Conservation (phyloP, 2,329 filamentous ascomycete species). For the Aureobasidium sp. region DNA sequence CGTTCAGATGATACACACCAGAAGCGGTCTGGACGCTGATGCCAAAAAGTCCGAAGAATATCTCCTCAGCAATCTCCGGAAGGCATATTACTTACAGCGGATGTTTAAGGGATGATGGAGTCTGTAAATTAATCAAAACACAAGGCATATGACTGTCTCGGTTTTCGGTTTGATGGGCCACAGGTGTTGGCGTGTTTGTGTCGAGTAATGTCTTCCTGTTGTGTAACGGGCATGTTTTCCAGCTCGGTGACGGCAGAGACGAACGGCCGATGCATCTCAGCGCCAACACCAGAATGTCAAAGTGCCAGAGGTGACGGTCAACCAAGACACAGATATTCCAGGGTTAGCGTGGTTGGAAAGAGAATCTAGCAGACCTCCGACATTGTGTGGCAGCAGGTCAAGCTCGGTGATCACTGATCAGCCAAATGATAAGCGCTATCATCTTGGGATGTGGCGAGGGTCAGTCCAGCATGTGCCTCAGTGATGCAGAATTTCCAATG, state of each 20-base stretch:
- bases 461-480: neutral
- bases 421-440: neutral
- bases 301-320: neutral
- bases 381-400: neutral
- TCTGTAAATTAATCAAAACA: neutral
- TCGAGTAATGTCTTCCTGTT: neutral
- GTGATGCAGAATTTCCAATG: neutral
- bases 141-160: neutral
- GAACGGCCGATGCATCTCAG: neutral
- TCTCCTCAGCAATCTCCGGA: conserved; percentile 8
- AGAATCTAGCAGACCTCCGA: neutral
- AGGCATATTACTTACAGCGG: neutral
- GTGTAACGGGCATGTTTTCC: neutral
- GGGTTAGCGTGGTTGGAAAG: neutral
- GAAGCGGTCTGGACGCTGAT: neutral
- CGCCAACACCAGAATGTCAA: neutral
- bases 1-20: neutral
- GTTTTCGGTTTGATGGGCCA: neutral
- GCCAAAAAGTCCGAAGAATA: neutral
- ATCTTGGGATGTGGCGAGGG: neutral
- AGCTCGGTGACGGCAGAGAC: neutral
- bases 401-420: neutral
- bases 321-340: neutral
- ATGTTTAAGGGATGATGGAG: neutral
- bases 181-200: neutral